phyloP scores from a whole-genome alignment of 805 yeast genomes.

The Metschnikowia dekortorum region DNA sequence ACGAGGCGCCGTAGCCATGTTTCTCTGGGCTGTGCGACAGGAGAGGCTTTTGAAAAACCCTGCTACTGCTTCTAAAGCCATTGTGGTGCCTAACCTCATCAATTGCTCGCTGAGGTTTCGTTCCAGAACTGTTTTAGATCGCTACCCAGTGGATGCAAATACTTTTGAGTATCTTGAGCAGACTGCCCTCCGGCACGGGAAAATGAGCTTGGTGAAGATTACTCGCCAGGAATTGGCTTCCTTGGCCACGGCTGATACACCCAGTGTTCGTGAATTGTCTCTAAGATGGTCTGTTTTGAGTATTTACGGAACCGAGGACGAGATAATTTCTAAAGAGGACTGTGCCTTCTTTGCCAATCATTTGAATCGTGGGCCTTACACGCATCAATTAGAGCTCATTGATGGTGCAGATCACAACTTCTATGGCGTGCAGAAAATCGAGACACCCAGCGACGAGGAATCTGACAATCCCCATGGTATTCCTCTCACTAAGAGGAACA shows the following conservation, averaged over 20 bases:
- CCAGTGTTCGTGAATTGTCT: slow-evolving; percentile 38
- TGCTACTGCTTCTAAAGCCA: slow-evolving; percentile 24
- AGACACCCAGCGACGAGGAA: slow-evolving; percentile 28
- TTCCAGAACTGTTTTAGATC: slow-evolving; percentile 42
- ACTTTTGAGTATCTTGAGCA: slow-evolving; percentile 18
- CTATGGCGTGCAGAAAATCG: slow-evolving; percentile 46
- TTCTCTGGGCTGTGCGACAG: slow-evolving; percentile 59
- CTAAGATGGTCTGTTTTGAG: slow-evolving; percentile 52
- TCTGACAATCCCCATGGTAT: slow-evolving; percentile 32
- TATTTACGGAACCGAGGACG: slow-evolving; percentile 68
- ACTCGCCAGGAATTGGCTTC: slow-evolving; percentile 49
- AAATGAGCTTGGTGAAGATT: slow-evolving; percentile 37
- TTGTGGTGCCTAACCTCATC: slow-evolving; percentile 58
- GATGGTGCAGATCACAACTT: slow-evolving; percentile 79
- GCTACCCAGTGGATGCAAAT: slow-evolving; percentile 26
- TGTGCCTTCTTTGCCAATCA: slow-evolving; percentile 53
- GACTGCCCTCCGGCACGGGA: slow-evolving; percentile 51
- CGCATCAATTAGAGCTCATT: slow-evolving; percentile 52
- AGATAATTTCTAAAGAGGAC: slow-evolving; percentile 61
- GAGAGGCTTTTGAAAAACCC: slow-evolving; percentile 29
- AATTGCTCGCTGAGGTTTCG: slow-evolving; percentile 72
- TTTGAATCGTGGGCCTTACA: slow-evolving; percentile 47
- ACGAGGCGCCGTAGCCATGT: slow-evolving; percentile 72
- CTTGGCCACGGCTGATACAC: slow-evolving; percentile 46
- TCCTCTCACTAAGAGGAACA: slow-evolving; percentile 43